Conservation (phyloP, 1,284 basidiomycete species). For the Apiotrichum laibachii region DNA sequence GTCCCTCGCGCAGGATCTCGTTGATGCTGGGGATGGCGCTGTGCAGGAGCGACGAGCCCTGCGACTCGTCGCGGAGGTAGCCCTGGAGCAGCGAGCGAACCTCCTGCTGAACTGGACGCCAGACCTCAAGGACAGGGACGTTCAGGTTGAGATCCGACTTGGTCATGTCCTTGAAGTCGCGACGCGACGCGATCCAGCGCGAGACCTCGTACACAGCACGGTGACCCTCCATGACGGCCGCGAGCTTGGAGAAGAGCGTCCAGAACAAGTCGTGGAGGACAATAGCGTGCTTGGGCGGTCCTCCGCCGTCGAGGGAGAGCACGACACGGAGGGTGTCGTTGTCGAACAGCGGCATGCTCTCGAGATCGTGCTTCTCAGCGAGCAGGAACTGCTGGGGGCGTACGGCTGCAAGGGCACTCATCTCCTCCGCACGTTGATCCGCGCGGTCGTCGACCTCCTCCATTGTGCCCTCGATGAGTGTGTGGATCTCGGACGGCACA, state of each 20-base stretch:
- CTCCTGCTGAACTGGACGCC: conserved; percentile 86
- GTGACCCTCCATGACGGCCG: conserved; percentile 91
- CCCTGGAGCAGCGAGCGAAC: conserved; percentile 83
- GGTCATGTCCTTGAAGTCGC: conserved; percentile 80
- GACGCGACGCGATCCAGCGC: conserved; percentile 78
- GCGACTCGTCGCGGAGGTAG: conserved; percentile 86
- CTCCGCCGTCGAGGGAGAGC: conserved; percentile 66
- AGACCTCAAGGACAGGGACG: conserved; percentile 81
- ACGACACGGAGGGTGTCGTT: conserved; percentile 61
- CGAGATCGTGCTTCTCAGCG: conserved; percentile 15
- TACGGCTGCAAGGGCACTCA: conserved; percentile 18
- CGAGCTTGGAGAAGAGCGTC: conserved; percentile 95
- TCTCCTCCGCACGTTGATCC: conserved; percentile 57
- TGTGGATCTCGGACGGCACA: conserved; percentile 73
- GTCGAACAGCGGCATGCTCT: conserved; percentile 23
- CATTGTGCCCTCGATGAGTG: conserved; percentile 19
- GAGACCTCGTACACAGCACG: conserved; percentile 89
- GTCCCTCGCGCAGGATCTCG: conserved; percentile 84
- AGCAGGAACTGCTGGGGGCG: conserved; percentile 24
- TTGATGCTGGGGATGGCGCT: conserved; percentile 92
- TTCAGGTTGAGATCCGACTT: conserved; percentile 63
- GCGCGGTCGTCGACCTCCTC: conserved; percentile 21
- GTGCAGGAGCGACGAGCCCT: conserved; percentile 68
- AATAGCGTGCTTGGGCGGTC: conserved; percentile 74
- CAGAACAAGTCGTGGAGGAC: conserved; percentile 92